These are phyloP conservation scores for Pichia terricola DNA, from an alignment of 1,139 yeast species.

Conservation along the genomic window DNA sequence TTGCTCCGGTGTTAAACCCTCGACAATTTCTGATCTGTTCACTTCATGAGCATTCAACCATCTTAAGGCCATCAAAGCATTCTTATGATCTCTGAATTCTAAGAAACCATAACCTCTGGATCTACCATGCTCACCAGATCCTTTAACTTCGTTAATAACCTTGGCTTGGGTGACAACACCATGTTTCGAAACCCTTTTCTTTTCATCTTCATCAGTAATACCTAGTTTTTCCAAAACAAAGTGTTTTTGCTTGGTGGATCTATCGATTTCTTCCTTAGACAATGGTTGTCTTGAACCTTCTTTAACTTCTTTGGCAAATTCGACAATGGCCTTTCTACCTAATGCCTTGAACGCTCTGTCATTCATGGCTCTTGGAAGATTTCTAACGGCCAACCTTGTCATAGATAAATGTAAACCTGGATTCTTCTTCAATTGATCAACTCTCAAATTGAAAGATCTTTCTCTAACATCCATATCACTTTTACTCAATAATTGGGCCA, in stretches of 20 bases:
- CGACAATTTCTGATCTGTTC: constrained; percentile 55
- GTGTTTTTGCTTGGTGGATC: constrained; percentile 61
- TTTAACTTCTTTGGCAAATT: constrained; percentile 88
- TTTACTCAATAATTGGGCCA: constrained; percentile 58
- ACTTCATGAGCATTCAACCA: constrained; percentile 96
- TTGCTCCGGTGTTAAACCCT: constrained; percentile 67
- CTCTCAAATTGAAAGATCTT: constrained; percentile 76
- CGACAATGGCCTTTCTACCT: constrained; percentile 90
- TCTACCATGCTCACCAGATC: constrained; percentile 79
- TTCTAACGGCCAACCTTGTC: constrained; percentile 90
- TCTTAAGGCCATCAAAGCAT: constrained; percentile 92
- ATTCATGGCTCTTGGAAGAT: constrained; percentile 86
- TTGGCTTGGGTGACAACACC: constrained; percentile 95
- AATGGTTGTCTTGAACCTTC: constrained; percentile 70
- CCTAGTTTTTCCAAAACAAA: constrained; percentile 26
- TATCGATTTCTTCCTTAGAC: constrained; percentile 76
- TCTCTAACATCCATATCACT: constrained; percentile 84
- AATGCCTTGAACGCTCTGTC: constrained; percentile 82
- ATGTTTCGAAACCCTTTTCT: constrained; percentile 53
- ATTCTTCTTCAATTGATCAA: constrained; percentile 81
- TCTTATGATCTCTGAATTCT: constrained; percentile 85
- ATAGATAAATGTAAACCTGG: constrained; percentile 84
- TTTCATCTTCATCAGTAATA: constrained; percentile 39
- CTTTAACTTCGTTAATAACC: constrained; percentile 85
- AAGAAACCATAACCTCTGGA: constrained; percentile 95